Conservation (phyloP, 2,329 filamentous ascomycete species). For the Ilyonectria destructans region DNA sequence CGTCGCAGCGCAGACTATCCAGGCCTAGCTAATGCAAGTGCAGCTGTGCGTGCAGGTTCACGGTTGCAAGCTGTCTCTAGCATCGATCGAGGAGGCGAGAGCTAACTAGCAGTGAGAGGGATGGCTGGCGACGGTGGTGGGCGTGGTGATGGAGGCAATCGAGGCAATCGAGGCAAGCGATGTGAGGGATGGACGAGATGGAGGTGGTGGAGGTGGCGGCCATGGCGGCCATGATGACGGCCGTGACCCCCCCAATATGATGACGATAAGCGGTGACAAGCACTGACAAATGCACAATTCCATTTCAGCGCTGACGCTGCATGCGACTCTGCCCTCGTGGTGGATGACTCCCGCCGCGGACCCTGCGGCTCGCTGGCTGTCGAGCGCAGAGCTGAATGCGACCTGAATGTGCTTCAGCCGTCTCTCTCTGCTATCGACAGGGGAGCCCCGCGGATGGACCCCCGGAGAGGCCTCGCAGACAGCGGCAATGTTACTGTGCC, state of each 20-base stretch:
- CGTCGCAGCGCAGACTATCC: background rate
- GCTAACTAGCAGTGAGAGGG: background rate
- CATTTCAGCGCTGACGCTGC: background rate
- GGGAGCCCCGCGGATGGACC: background rate
- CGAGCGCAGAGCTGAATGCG: background rate
- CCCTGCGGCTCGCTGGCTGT: background rate
- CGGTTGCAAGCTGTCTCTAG: background rate
- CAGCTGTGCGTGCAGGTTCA: background rate
- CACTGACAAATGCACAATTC: conserved; percentile 1
- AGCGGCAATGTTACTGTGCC: conserved; percentile 18
- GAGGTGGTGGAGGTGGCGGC: background rate
- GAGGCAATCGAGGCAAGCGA: no score
- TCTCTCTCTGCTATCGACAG: background rate
- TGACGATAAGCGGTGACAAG: background rate
- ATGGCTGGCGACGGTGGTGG: background rate
- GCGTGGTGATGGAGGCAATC: background rate
- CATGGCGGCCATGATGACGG: no score
- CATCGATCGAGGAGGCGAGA: background rate
- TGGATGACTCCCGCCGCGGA: background rate
- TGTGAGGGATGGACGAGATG: background rate
- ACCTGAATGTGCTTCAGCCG: background rate
- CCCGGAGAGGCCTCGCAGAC: conserved; percentile 16
- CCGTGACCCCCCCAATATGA: background rate
- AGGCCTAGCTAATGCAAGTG: background rate
- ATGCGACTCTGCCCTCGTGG: background rate